A percentile compares a stretch with the other conserved stretches of the same genome.
Conservation (phyloP, 805 yeast genomes). For the Monosporozyma aerobia region DNA sequence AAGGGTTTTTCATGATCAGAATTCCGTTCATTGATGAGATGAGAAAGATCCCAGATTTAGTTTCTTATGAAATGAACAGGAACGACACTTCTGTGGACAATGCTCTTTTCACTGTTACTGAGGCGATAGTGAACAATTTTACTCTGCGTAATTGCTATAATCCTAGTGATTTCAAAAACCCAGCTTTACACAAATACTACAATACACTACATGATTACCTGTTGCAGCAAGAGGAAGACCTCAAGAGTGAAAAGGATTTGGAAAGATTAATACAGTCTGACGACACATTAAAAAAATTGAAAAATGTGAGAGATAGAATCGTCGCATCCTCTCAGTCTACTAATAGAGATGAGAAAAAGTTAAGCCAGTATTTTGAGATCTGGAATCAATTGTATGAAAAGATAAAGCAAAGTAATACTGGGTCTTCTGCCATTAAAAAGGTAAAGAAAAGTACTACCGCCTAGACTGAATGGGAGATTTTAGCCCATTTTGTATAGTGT, state of each 20-base stretch:
- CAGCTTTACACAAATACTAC: slow-evolving; percentile 59
- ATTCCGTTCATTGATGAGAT: slow-evolving; percentile 76
- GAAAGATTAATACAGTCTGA: slow-evolving; percentile 20
- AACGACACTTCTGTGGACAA: slow-evolving; percentile 13
- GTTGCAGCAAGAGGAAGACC: slow-evolving; percentile 40
- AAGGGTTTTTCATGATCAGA: slow-evolving; percentile 62
- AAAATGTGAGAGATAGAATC: slow-evolving; percentile 25
- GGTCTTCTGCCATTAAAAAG: not conserved
- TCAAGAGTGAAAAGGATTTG: slow-evolving; percentile 8
- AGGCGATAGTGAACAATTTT: slow-evolving; percentile 33
- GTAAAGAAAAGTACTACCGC: not conserved
- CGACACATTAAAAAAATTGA: slow-evolving; percentile 28
- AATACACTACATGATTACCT: slow-evolving; percentile 54
- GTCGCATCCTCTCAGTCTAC: slow-evolving; percentile 18
- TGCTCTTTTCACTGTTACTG: slow-evolving; percentile 17
- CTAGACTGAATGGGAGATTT: not conserved
- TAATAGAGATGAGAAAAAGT: slow-evolving; percentile 13
- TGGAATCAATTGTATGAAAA: slow-evolving; percentile 30
- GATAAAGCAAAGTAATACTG: slow-evolving; percentile 3
- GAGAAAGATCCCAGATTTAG: slow-evolving; percentile 46
- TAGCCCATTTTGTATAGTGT: too few relatives aligned
- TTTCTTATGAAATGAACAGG: slow-evolving; percentile 4
- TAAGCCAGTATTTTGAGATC: slow-evolving; percentile 20
- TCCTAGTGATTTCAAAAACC: slow-evolving; percentile 55
- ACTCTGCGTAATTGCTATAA: slow-evolving; percentile 40